phyloP scores from a whole-genome alignment of 148 eudicot species.

The Rhododendron griersonianum region DNA sequence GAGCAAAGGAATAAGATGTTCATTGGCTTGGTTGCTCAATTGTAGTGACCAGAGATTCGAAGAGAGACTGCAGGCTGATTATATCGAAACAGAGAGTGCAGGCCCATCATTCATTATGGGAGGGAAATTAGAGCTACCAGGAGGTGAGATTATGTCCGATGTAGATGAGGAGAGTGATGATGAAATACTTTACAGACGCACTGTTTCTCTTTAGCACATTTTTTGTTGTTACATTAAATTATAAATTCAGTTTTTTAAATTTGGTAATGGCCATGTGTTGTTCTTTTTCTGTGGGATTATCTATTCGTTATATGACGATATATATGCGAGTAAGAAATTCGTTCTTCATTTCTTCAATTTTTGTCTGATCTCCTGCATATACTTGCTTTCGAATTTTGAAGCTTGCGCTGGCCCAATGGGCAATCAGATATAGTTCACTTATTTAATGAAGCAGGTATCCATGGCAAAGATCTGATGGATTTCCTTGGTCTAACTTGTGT shows the following conservation, averaged over 20 bases:
- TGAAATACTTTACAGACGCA: constrained; percentile 82
- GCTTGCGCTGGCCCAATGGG: neutral
- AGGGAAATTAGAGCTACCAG: constrained; percentile 78
- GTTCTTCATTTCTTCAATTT: neutral
- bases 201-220: constrained; percentile 61
- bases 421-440: neutral
- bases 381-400: neutral
- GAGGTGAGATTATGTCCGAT: constrained; percentile 48
- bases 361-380: neutral
- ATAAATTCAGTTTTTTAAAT: neutral
- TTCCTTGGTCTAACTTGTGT: neutral
- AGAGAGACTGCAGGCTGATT: constrained; percentile 66
- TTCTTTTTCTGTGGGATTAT: neutral
- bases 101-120: constrained; percentile 85
- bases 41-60: constrained; percentile 91
- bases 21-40: constrained; percentile 80
- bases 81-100: constrained; percentile 48
- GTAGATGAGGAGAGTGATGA: constrained; percentile 90
- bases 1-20: constrained; percentile 65
- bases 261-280: neutral
- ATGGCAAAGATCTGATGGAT: neutral
- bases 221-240: neutral
- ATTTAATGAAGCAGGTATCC: neutral
- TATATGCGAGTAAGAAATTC: neutral
- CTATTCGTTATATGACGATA: neutral